Base-by-base conservation (phyloP, 2,329 filamentous ascomycete species). In the Trichoderma koningiopsis region DNA sequence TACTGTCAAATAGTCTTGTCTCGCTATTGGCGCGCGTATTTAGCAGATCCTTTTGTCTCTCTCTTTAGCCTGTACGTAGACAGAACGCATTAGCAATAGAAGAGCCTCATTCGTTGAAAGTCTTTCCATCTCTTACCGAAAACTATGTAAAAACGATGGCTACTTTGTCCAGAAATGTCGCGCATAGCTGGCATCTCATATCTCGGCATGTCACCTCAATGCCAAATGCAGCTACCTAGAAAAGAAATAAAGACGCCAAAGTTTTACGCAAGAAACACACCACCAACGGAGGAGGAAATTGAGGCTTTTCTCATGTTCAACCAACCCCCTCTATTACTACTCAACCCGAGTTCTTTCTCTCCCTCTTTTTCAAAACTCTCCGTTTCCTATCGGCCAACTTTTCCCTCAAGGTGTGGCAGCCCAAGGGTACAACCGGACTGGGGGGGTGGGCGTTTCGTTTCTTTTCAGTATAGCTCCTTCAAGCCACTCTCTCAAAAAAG, bases 331-430 rank as follows among this genome's bases (percentile, higher is more conserved):
- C 19, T 14, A 49, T 49, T 40, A n/a, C n/a, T 22, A n/a, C 53
- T 35, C 5, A 57, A 31, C 6, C 14, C 13, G 33, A 13, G 11
- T 19, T 4, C 19, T 43, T 14, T 31, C 13, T 8, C 16, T 43
- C 33, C 11, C 33, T 29, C 11, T 10, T 22, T 33, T 16, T 47
- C n/a, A n/a, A n/a, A 11, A 6, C 40, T 43, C 40, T 43, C 40
- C 16, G 19, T n/a, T n/a, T 57, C 11, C 43, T 43, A 27, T 66
- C 37, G 63, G 63, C 55, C 55, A 58, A 66, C 63, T 66, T 47
- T 11, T 33, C 33, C 33, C 40, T 14, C n/a, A 35, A 58, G 63
- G 53, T 67, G 63, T 67, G 55, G 63, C 63, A 67, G 63, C 63
- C 55, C 63, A 67, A 67, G 63, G 53, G 55, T 33, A 33, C 29